Base-by-base conservation (phyloP, 1,284 basidiomycete species). In the Inonotus obliquus region DNA sequence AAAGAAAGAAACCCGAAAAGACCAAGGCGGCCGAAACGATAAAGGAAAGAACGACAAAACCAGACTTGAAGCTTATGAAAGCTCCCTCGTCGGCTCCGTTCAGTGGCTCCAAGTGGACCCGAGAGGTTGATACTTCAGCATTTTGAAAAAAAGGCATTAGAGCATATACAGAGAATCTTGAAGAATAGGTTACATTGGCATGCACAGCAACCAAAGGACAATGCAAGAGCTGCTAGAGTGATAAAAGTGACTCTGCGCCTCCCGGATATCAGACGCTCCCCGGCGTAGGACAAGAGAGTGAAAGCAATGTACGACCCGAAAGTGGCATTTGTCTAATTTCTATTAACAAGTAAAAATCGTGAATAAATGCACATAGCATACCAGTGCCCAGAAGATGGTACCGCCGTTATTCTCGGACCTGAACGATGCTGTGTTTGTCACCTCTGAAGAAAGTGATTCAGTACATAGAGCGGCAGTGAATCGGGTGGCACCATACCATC, bases 21-120 rank as follows among this genome's bases (percentile, higher is more conserved):
- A 63, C 57, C 21, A 63, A 47, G n/a, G 51, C 10, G 6, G 23
- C 38, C 7, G 63, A 54, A 5, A 54, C 41, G 27, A 57, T 27
- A 29, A 64, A 23, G 14, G 63, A 64, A 14, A 64, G 60, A 9
- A 37, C 44, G 25, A 64, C 54, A 35, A 61, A 61, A 9, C 59
- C 59, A n/a, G 55, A 48, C 19, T 57, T 25, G 23, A 64, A 51
- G 21, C 32, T 23, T 25, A 62, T 25, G 59, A 57, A 7, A 32
- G 39, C 52, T 41, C 27, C 49, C 25, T 14, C 21, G 35, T 37
- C 32, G 39, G 37, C 38, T 44, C n/a, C 41, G 7, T 44, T 17
- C 17, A 11, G 25, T 11, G 11, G 25, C 23, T 27, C 38, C 25
- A 54, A 39, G 41, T 48, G 53, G 25, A 55, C 17, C 37, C 62